Evolutionary conservation across 2,329 filamentous ascomycete genomes (phyloP).

Genomic region (Penicillium sclerotiorum): DNA sequence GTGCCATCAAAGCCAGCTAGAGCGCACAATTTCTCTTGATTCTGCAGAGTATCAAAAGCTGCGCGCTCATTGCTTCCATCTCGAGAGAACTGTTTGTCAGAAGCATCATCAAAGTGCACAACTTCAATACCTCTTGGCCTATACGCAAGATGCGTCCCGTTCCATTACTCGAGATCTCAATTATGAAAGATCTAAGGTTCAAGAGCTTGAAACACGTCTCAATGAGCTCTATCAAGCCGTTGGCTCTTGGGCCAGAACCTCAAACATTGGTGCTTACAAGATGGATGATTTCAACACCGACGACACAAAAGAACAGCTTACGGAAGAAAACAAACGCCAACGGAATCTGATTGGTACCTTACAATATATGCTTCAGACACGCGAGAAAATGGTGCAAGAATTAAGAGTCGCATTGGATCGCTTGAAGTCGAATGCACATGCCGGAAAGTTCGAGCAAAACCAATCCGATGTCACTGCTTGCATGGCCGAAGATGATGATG

Average conservation of each 20-base stretch:
- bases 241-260: background rate
- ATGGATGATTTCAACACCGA: background rate
- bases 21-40: background rate
- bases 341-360: background rate
- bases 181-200: background rate
- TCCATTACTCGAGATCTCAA: background rate
- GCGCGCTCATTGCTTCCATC: background rate
- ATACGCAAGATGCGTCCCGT: constrained; percentile 1
- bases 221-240: background rate
- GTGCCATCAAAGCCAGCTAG: background rate
- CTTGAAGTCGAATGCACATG: background rate
- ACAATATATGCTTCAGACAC: background rate
- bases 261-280: background rate
- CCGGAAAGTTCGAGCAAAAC: too few species aligned
- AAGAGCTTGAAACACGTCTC: background rate
- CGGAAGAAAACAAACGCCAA: background rate
- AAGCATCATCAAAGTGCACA: background rate
- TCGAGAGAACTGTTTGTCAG: background rate
- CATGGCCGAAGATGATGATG: too few species aligned
- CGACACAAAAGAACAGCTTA: background rate
- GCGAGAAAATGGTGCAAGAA: background rate
- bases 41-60: background rate
- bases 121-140: background rate
- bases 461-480: too few species aligned
- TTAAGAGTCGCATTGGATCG: background rate